Base-by-base conservation (phyloP, 345 rosid species). In the Eutrema heterophyllum region DNA sequence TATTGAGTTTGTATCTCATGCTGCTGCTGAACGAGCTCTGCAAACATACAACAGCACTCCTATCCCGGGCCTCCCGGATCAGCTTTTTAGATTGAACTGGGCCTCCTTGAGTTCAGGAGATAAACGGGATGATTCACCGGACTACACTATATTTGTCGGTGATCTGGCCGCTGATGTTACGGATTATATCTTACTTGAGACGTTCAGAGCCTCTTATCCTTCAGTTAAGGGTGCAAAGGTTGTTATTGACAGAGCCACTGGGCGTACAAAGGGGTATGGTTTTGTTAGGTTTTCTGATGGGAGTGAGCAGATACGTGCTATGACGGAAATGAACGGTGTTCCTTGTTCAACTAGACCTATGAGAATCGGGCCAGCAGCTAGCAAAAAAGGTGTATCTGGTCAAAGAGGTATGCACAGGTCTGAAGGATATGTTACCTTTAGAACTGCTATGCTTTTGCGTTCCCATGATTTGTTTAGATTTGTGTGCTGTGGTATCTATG, bases 121-220 rank as follows among this genome's bases (percentile, higher is more conserved):
- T 64, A 90, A 82, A 77, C 92, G 89, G 1, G 97, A 89, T 15
- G 97, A 93, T 58, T 68, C 88, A 36, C 90, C 92, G 13, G 97
- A 91, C 14, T 76, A 68, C 73, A 87, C 96, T 3, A 84, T 94
- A 68, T 94, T 94, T 69, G 96, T 94, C 7, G 98, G 98, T 65
- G 98, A 94, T 68, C 76, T 94, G 72, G 97, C 97, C 21, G 87
- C 98, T 67, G 98, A 94, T 79, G 98, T 94, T 72, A 88, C 96
- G 0, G 97, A 94, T 64, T 89, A 89, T 70, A 77, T 81, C 76
- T 84, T 94, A 11, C 96, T 91, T 74, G 96, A 91, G 84, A 94
- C 89, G 12, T 94, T 91, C 61, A 86, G 86, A 72, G 84, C 79
- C 3, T 85, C 81, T 59, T 94, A 77, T 82, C 82, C 91, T 15